A percentile compares a stretch with the other conserved stretches of the same genome.
Conservation (phyloP, 129 eudicot genomes). For the Escallonia rubra region DNA sequence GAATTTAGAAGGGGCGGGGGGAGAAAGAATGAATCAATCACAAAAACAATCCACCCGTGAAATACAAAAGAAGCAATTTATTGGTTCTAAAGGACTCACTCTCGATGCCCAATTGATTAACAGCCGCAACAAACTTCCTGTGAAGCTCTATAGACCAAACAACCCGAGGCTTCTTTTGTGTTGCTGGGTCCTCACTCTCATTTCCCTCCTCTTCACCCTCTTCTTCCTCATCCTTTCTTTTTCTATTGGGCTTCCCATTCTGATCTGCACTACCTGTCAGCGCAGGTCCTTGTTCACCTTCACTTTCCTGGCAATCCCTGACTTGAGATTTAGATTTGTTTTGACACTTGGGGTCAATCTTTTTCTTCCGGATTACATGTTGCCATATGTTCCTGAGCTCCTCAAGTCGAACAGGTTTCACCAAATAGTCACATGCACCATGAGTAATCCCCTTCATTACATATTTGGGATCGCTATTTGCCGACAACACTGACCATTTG, state of each 20-base stretch:
- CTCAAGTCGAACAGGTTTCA: constrained; percentile 90
- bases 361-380: constrained; percentile 79
- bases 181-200: constrained; percentile 62
- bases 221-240: constrained; percentile 89
- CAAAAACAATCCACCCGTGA: neutral
- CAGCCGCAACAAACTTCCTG: constrained; percentile 91
- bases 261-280: constrained; percentile 47
- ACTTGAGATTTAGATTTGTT: constrained; percentile 45
- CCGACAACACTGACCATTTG: constrained; percentile 77
- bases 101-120: constrained; percentile 85
- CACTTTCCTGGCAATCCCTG: constrained; percentile 37
- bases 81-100: constrained; percentile 43
- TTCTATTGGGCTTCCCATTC: constrained; percentile 57
- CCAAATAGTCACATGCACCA: constrained; percentile 95
- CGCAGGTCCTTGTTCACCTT: constrained; percentile 43
- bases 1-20: neutral
- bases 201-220: constrained; percentile 66
- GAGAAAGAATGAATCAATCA: neutral
- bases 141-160: constrained; percentile 98
- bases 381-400: constrained; percentile 97
- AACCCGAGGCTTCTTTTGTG: constrained; percentile 95
- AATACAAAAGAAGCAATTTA: neutral
- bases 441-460: constrained; percentile 97
- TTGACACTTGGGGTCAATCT: constrained; percentile 49
- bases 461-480: constrained; percentile 85